These are phyloP conservation scores for Simplicillium aogashimaense DNA, from an alignment of 2,329 filamentous ascomycete genomes.

Conservation along the genomic window DNA sequence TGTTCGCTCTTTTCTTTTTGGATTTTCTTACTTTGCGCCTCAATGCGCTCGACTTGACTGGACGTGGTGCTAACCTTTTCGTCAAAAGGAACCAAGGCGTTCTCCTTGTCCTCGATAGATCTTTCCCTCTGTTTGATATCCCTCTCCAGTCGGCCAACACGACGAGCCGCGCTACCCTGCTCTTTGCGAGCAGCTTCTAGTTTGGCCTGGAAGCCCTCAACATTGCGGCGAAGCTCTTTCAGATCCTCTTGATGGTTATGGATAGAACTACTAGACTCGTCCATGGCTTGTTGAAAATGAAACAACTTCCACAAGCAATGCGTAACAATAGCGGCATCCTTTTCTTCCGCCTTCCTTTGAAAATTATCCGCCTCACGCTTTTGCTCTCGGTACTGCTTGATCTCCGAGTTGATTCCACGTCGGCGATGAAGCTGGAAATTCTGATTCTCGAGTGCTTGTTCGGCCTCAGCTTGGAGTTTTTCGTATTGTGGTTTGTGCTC, in stretches of 20 bases:
- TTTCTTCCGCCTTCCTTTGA: conserved; percentile 80
- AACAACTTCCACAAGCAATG: conserved; percentile 96
- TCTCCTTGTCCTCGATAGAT: conserved; percentile 77
- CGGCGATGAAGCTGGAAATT: conserved; percentile 81
- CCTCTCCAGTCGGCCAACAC: conserved; percentile 74
- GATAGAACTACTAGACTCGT: conserved; percentile 83
- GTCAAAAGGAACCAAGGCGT: conserved; percentile 76
- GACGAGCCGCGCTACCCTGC: conserved; percentile 66
- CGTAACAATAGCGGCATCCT: conserved; percentile 82
- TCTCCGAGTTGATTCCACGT: conserved; percentile 91
- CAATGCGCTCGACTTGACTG: conserved; percentile 58
- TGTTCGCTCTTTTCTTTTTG: conserved; percentile 69
- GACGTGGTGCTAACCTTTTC: conserved; percentile 80
- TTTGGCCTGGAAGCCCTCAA: conserved; percentile 72
- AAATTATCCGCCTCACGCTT: conserved; percentile 93
- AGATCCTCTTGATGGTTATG: conserved; percentile 90
- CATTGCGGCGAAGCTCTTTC: conserved; percentile 81
- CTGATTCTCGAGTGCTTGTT: conserved; percentile 81
- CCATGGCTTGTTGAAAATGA: conserved; percentile 87
- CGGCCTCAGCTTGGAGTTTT: conserved; percentile 72
- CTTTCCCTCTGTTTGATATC: conserved; percentile 79
- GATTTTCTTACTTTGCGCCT: conserved; percentile 59
- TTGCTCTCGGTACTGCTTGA: conserved; percentile 95
- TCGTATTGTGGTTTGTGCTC: conserved; percentile 96
- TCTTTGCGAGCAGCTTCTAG: conserved; percentile 76